phyloP scores from a whole-genome alignment of 164 flowering plant genomes.

The Berberis thunbergii region DNA sequence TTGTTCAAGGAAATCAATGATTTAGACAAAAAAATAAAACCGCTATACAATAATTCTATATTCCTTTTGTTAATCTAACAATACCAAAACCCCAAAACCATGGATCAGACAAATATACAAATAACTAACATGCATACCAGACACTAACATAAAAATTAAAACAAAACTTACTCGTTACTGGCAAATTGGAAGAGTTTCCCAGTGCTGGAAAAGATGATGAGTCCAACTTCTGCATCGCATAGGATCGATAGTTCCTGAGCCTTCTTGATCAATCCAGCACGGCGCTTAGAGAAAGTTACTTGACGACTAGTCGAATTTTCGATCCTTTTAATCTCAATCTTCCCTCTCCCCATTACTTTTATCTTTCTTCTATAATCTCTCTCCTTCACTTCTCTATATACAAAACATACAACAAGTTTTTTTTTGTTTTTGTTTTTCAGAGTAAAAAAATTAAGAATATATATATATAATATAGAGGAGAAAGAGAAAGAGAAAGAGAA shows the following conservation, averaged over 20 bases:
- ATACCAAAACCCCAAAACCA: neutral
- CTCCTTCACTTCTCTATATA: neutral
- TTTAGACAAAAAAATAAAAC: no score
- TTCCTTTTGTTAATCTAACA: no score
- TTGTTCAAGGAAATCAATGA: no score
- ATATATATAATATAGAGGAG: no score
- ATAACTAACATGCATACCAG: neutral
- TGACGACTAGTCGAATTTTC: conserved; percentile 75
- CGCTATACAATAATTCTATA: no score
- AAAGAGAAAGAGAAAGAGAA: no score
- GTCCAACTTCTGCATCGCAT: conserved; percentile 77
- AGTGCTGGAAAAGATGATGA: conserved; percentile 67
- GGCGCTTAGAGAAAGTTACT: conserved; percentile 79
- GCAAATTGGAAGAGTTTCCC: conserved; percentile 75
- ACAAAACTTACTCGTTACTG: conserved; percentile 38
- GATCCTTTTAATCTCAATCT: conserved; percentile 81
- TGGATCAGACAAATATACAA: neutral
- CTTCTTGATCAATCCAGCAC: conserved; percentile 68
- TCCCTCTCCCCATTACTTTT: conserved; percentile 61
- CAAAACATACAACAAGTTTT: no score
- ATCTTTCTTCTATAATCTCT: neutral
- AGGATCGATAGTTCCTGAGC: conserved; percentile 58
- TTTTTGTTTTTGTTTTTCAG: no score
- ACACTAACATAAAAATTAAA: neutral
- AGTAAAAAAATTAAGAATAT: no score